phyloP scores from a whole-genome alignment of 2,329 filamentous ascomycete species.

The Sarocladium brachiariae region DNA sequence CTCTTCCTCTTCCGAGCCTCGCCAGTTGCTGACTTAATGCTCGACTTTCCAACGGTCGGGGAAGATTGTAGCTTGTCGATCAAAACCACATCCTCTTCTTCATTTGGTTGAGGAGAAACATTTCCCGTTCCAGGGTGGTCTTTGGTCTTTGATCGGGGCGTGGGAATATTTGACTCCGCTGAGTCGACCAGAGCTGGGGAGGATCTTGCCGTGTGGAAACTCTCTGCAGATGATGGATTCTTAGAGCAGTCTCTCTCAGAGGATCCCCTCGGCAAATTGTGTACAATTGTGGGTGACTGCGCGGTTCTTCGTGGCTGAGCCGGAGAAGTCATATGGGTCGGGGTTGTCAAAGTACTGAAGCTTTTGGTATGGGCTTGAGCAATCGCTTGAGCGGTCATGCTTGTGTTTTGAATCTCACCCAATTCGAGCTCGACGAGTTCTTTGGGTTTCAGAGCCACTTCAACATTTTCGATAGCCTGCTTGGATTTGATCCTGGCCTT shows the following conservation, averaged over 20 bases:
- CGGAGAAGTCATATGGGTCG: no score
- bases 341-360: no score
- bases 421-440: background rate
- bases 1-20: background rate
- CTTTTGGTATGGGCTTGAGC: no score
- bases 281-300: background rate
- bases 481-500: background rate
- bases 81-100: background rate
- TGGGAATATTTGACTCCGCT: background rate
- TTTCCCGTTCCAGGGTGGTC: background rate
- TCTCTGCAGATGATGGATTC: background rate
- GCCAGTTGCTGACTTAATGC: background rate
- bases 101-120: background rate
- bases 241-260: background rate
- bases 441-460: background rate
- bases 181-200: background rate
- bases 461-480: background rate
- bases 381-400: no score
- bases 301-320: background rate
- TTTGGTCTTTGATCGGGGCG: background rate
- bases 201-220: constrained; percentile 1
- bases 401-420: no score
- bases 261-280: background rate
- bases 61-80: background rate
- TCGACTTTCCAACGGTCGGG: background rate